phyloP scores from a whole-genome alignment of 2,329 filamentous ascomycete genomes.

The Phyllosticta citrichinensis region DNA sequence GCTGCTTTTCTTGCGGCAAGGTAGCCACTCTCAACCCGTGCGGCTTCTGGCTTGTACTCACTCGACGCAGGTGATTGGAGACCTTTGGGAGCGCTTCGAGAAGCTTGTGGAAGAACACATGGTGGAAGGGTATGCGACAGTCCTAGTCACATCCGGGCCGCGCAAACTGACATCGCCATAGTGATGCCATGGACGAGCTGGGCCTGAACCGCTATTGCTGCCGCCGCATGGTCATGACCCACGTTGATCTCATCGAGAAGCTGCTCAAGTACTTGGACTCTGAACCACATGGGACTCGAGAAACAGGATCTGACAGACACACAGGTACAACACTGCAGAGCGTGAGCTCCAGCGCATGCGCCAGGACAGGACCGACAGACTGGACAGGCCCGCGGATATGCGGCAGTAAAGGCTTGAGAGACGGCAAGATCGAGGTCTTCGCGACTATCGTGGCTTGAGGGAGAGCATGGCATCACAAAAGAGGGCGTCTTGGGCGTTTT shows the following conservation, averaged over 20 bases:
- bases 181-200: constrained; percentile 91
- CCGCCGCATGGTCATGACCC: constrained; percentile 98
- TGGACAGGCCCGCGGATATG: neutral
- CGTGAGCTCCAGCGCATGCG: constrained; percentile 11
- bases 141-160: neutral
- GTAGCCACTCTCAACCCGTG: constrained; percentile 40
- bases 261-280: constrained; percentile 49
- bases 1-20: constrained; percentile 99
- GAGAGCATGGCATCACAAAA: neutral
- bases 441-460: neutral
- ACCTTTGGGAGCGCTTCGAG: constrained; percentile 95
- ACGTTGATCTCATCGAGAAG: constrained; percentile 98
- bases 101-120: constrained; percentile 64
- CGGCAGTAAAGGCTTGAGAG: neutral
- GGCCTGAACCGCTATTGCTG: constrained; percentile 96
- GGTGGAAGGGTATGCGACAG: constrained; percentile 23
- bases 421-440: neutral
- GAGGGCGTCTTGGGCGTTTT: neutral
- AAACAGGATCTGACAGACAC: neutral
- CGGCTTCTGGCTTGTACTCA: constrained; percentile 10
- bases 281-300: neutral
- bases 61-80: constrained; percentile 69
- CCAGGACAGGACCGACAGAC: neutral
- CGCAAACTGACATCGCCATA: constrained; percentile 28
- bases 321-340: constrained; percentile 11